phyloP scores from a whole-genome alignment of 192 early-diverging fungal species.

The Chytriomyces confervae region DNA sequence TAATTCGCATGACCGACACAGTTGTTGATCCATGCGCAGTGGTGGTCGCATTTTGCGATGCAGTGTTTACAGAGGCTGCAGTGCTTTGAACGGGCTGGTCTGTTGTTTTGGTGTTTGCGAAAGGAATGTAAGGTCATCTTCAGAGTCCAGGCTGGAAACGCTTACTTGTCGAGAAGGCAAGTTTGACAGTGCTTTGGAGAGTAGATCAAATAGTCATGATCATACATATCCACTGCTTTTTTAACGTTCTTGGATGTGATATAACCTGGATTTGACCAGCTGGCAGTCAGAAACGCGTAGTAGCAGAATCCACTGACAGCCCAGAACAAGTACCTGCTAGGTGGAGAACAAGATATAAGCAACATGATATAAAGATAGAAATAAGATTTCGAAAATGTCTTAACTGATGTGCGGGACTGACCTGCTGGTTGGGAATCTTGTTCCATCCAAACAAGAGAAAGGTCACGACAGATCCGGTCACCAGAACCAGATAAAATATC shows the following conservation, averaged over 20 bases:
- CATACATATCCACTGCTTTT: constrained; percentile 33
- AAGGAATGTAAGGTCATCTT: neutral
- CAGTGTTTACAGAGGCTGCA: constrained; percentile 56
- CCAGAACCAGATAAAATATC: constrained; percentile 50
- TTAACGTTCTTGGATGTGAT: constrained; percentile 44
- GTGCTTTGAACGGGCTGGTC: constrained; percentile 58
- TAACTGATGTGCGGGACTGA: constrained; percentile 43
- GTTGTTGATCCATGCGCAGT: constrained; percentile 63
- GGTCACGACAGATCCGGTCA: constrained; percentile 39
- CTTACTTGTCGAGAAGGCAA: constrained; percentile 55
- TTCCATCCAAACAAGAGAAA: constrained; percentile 47
- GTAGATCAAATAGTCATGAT: constrained; percentile 56
- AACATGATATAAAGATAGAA: neutral
- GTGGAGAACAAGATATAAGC: neutral
- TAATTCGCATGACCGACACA: constrained; percentile 61
- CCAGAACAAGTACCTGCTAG: constrained; percentile 35
- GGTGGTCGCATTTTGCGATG: constrained; percentile 58
- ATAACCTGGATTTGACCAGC: constrained; percentile 46
- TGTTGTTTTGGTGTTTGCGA: constrained; percentile 12
- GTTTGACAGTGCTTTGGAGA: constrained; percentile 45
- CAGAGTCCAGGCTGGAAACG: neutral
- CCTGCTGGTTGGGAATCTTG: constrained; percentile 37
- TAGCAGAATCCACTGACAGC: constrained; percentile 34
- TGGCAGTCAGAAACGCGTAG: constrained; percentile 44
- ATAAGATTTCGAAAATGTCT: neutral